Evolutionary conservation across 2,329 filamentous ascomycete species (phyloP), one percentile per base, ranked within the genome.

Genomic region (Periconia sp.): DNA sequence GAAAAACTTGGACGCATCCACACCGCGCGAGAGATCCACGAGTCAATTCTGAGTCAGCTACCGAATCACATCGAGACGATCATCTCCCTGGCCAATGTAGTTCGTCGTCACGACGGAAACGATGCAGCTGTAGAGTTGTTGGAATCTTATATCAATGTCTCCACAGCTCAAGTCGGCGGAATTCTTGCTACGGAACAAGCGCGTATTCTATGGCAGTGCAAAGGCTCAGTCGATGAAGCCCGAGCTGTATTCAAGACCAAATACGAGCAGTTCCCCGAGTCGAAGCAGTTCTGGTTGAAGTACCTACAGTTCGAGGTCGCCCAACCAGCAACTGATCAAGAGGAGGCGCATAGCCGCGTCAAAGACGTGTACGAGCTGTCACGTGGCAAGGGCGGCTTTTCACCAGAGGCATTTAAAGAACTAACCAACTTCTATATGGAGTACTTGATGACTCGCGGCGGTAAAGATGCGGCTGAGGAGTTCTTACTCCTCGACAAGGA

Each of bases 171-270:
- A 63, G 88, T 91, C 48, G 96, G 96, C 73, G 92, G 92, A 9
- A 87, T 90, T 1, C 80, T 97, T 30, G 90, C 95, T 41, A 90
- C 90, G 0, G 91, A 96, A 67, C 96, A 92, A 89, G 93, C 93
- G 1, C 82, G 84, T 23, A 79, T 97, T 51, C 71, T 96, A 42
- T 97, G 91, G 91, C 94, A 92, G 75, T 85, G 88, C 69, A 92
- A 93, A 77, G 90, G 90, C 15, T 88, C 87, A 0, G 80, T 85
- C 0, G 87, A 91, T 10, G 91, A 93, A 65, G 92, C 92, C 40
- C 89, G 94, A 27, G 84, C 88, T 49, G 85, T 96, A 1, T 97
- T 93, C 77, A 78, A 86, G 57, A 89, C 88, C 74, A 93, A 96
- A 63, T 82, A 89, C 52, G 86, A 92, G 69, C 91, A 86, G 81